Base-by-base conservation (phyloP, 495 filamentous ascomycete genomes). In the Xylaria bambusicola region DNA sequence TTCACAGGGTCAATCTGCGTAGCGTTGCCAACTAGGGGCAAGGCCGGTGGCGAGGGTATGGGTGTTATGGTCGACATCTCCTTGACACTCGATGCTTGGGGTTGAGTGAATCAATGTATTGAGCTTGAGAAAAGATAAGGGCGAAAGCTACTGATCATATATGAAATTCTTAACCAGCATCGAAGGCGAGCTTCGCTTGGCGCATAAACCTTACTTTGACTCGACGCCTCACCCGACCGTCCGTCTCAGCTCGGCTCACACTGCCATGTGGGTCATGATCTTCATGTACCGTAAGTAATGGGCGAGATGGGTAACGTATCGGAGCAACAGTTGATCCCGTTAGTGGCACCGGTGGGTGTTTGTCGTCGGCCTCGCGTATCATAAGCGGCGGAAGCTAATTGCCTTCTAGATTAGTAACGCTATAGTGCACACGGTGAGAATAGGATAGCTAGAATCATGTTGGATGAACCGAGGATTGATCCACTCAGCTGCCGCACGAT, bases 1-100 rank as follows among this genome's bases (percentile, higher is more conserved):
- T 62, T 33, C 10, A 58, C 62, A 21, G 54, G 60, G 46, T 72
- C 70, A 23, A 72, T 56, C 29, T 67, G 60, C 26, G 55, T 12
- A 7, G 66, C 46, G 26, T 72, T 65, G 31, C 70, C 70, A 8
- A 72, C 17, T 40, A 71, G 55, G 6, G 70, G 70, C 17, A 72
- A 50, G 27, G 40, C 58, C 18, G 66, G 70, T 0, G 70, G 70
- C 17, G 65, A 64, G 33, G 70, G 70, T 18, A 72, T 69, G 33
- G 67, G 61, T 13, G 64, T 68, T 47, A 42, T 53, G 23, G 42
- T 55, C 33, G 62, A 49, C 66, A 69, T 71, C 33, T 40, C 63
- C 12, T 61, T 26, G 10, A 33, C 5, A 8, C 24, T 6, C 2
- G 13, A 31, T 18, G 41, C n/a, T 10, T 6, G 3, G 27, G 5